Percentiles rank a stretch among this genome's conserved stretches.
These are phyloP conservation scores for Pythium plurisporium DNA, from an alignment of 352 stramenopile genomes.

Conservation along the genomic window DNA sequence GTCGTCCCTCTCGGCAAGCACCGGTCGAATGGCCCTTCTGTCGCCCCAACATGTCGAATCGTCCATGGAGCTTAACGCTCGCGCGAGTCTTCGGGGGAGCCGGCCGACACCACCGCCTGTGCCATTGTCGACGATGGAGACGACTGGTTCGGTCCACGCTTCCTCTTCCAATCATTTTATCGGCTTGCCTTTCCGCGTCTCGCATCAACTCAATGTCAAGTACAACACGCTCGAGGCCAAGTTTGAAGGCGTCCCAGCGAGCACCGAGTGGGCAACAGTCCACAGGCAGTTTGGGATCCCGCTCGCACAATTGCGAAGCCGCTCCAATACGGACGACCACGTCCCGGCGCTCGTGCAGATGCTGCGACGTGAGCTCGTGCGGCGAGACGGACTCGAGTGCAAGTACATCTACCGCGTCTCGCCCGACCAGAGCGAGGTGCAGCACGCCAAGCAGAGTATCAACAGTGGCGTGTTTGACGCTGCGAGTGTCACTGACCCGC, in stretches of 20 bases:
- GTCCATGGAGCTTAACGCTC: not conserved
- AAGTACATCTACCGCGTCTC: slow-evolving; percentile 64
- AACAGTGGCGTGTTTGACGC: slow-evolving; percentile 43
- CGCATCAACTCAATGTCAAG: slow-evolving; percentile 43
- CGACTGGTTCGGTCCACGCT: not conserved
- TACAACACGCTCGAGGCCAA: slow-evolving; percentile 55
- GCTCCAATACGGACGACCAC: slow-evolving; percentile 22
- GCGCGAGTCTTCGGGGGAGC: not conserved
- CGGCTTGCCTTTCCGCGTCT: slow-evolving; percentile 41
- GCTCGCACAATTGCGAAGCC: slow-evolving; percentile 38
- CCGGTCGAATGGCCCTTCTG: not conserved
- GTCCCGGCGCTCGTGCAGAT: slow-evolving; percentile 51
- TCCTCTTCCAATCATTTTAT: slow-evolving; percentile 34
- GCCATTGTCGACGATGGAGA: not conserved
- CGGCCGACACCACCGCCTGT: not conserved
- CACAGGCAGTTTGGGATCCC: slow-evolving; percentile 53
- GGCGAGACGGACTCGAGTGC: slow-evolving; percentile 32
- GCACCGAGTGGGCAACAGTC: slow-evolving; percentile 28
- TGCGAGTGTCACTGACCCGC: slow-evolving; percentile 30
- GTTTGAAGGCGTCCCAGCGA: slow-evolving; percentile 39
- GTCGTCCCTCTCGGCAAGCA: slow-evolving; percentile 20
- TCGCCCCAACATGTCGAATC: not conserved
- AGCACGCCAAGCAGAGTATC: slow-evolving; percentile 38
- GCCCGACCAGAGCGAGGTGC: slow-evolving; percentile 38
- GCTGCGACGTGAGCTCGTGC: slow-evolving; percentile 46